phyloP scores from a whole-genome alignment of 345 rosid species.

The Pistacia atlantica region DNA sequence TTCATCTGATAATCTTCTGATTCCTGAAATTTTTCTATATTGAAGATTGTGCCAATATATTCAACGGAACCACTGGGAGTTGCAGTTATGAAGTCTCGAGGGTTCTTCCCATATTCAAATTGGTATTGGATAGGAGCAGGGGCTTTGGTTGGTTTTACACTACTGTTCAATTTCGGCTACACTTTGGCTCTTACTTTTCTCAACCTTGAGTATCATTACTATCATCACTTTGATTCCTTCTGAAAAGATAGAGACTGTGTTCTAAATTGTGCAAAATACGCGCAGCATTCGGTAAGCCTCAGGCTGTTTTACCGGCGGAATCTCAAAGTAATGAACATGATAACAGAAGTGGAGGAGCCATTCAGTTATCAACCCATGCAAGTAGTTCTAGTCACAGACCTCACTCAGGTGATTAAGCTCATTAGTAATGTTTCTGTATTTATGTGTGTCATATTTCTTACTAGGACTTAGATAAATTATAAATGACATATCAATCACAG shows the following conservation, averaged over 20 bases:
- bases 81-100: conserved; percentile 47
- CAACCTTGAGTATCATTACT: conserved; percentile 41
- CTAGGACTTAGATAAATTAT: background rate
- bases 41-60: conserved; percentile 17
- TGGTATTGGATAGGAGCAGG: conserved; percentile 81
- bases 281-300: conserved; percentile 63
- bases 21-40: background rate
- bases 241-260: background rate
- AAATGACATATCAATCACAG: conserved; percentile 17
- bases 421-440: background rate
- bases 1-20: background rate
- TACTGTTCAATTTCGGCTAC: conserved; percentile 52
- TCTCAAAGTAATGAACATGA: conserved; percentile 28
- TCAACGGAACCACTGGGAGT: conserved; percentile 43
- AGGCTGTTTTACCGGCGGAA: conserved; percentile 40
- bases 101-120: conserved; percentile 39
- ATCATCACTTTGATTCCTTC: conserved; percentile 13
- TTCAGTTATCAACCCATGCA: conserved; percentile 27
- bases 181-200: conserved; percentile 59
- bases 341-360: conserved; percentile 28
- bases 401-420: conserved; percentile 20
- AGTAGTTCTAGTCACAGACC: conserved; percentile 17
- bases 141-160: conserved; percentile 48
- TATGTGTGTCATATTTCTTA: background rate
- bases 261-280: background rate